Percentiles rank a stretch among this genome's conserved stretches.
phyloP scores from a whole-genome alignment of 1,284 basidiomycete species.

The Neolentinus lepideus region DNA sequence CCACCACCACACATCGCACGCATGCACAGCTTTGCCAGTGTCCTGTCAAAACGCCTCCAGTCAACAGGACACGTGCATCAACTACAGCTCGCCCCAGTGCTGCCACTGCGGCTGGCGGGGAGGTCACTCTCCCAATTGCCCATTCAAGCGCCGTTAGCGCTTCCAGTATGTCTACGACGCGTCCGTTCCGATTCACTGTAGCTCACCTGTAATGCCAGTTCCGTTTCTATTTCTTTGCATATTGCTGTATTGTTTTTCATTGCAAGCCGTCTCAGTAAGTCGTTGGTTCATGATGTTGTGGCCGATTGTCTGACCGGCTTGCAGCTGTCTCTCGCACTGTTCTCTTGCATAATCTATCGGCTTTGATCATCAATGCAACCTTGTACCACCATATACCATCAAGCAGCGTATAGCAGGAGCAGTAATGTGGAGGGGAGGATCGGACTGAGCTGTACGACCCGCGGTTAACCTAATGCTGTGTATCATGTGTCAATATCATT shows the following conservation, averaged over 20 bases:
- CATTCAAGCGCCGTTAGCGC: conserved; percentile 43
- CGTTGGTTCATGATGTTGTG: not conserved
- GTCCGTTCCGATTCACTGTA: conserved; percentile 11
- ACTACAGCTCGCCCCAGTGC: conserved; percentile 56
- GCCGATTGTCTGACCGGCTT: not conserved
- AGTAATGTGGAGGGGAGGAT: not conserved
- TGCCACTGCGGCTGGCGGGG: conserved; percentile 72
- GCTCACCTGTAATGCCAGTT: not conserved
- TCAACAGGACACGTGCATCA: conserved; percentile 14
- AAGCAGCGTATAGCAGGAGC: not conserved
- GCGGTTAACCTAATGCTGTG: not conserved
- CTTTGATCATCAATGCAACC: not conserved
- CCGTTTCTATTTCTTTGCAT: not conserved
- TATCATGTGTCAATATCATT: not conserved
- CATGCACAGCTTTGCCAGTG: conserved; percentile 8
- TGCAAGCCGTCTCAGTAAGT: not conserved
- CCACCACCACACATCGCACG: not conserved
- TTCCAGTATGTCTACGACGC: conserved; percentile 15
- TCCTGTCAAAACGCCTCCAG: conserved; percentile 10
- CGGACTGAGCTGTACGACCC: not conserved
- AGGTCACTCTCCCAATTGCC: conserved; percentile 57
- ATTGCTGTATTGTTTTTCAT: not conserved
- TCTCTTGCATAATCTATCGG: not conserved
- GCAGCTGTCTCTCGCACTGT: not conserved
- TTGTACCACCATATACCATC: conserved; percentile 4